These are phyloP conservation scores for Gyrodon lividus DNA, from an alignment of 768 basidiomycete genomes.

Conservation along the genomic window DNA sequence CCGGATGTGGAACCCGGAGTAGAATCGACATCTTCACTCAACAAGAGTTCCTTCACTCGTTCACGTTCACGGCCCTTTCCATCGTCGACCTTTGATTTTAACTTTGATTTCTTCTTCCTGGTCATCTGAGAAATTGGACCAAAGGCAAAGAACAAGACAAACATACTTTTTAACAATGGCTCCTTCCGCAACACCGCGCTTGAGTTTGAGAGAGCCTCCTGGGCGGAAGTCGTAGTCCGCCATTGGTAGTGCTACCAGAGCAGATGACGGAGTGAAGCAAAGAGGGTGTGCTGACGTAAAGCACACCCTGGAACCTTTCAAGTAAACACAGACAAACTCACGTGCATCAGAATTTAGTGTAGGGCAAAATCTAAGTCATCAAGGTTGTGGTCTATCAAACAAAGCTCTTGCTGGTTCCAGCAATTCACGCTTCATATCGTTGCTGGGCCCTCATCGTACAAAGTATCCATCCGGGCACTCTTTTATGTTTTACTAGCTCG, in stretches of 20 bases:
- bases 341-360: not conserved
- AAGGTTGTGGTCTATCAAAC: no score
- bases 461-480: not conserved
- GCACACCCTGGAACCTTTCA: conserved; percentile 6
- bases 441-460: not conserved
- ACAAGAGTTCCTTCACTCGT: conserved; percentile 48
- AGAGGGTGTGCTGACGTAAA: conserved; percentile 32
- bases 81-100: conserved; percentile 56
- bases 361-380: not conserved
- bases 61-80: conserved; percentile 42
- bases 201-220: conserved; percentile 87
- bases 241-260: conserved; percentile 43
- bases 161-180: conserved; percentile 82
- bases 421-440: not conserved
- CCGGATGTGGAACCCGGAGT: conserved; percentile 47
- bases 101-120: conserved; percentile 85
- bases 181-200: conserved; percentile 76
- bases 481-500: conserved; percentile 17
- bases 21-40: conserved; percentile 45
- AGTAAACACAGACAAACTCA: conserved; percentile 26
- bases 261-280: conserved; percentile 16
- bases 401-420: not conserved
- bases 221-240: conserved; percentile 84
- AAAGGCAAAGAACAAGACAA: not conserved
- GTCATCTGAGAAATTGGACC: conserved; percentile 10